Conservation (phyloP, 169 alveolate genomes). For the Cryptosporidium bovis region DNA sequence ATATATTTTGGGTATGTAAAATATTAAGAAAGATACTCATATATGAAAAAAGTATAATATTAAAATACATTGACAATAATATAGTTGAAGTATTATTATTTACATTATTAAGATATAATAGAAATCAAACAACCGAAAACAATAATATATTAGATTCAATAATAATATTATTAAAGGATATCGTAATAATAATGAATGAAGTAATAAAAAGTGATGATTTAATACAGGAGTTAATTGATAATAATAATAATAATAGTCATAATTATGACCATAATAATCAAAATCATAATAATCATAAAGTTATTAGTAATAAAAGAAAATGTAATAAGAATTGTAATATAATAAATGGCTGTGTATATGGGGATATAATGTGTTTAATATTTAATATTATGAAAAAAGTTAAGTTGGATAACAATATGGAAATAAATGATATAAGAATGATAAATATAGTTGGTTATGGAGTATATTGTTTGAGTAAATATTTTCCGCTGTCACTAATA, state of each 20-base stretch:
- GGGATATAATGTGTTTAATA: slow-evolving; percentile 29
- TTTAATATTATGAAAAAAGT: neutral
- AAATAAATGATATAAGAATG: slow-evolving; percentile 38
- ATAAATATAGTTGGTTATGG: slow-evolving; percentile 39
- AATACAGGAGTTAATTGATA: neutral
- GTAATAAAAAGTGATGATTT: slow-evolving; percentile 5
- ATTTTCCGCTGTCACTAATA: slow-evolving; percentile 34
- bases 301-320: neutral
- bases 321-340: slow-evolving; percentile 25
- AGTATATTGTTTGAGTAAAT: slow-evolving; percentile 46
- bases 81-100: slow-evolving; percentile 38
- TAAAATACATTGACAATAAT: slow-evolving; percentile 11
- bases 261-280: neutral
- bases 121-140: neutral
- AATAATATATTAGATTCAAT: too few relatives aligned
- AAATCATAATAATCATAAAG: neutral
- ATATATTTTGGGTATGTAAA: slow-evolving; percentile 45
- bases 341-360: slow-evolving; percentile 54
- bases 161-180: neutral
- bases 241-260: neutral
- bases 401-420: slow-evolving; percentile 15
- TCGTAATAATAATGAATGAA: slow-evolving; percentile 4
- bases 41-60: neutral
- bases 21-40: slow-evolving; percentile 11
- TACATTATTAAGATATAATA: slow-evolving; percentile 19